A percentile compares a stretch with the other conserved stretches of the same genome.
These are phyloP conservation scores for Backusella luteola DNA, from an alignment of 192 early-diverging fungal species.

Conservation along the genomic window DNA sequence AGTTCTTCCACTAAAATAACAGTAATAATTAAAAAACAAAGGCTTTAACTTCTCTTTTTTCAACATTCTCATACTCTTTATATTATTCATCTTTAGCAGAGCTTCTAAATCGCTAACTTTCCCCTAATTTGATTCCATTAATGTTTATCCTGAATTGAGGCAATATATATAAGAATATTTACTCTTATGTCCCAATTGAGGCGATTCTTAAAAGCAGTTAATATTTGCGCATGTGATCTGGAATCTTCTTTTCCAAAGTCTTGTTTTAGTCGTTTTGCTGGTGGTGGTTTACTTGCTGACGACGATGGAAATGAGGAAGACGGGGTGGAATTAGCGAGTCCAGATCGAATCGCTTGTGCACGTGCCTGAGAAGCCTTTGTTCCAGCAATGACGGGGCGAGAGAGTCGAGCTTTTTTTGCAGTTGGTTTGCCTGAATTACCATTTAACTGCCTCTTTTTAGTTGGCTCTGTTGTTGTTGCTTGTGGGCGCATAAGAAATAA, in stretches of 20 bases:
- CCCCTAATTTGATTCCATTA: neutral
- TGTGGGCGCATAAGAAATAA: neutral
- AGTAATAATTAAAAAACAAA: neutral
- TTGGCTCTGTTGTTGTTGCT: neutral
- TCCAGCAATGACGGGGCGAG: neutral
- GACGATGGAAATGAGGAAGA: neutral
- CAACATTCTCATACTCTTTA: neutral
- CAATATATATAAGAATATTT: neutral
- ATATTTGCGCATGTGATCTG: neutral
- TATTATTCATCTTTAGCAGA: neutral
- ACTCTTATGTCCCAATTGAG: slow-evolving; percentile 6
- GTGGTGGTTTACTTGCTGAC: neutral
- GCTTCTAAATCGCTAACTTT: neutral
- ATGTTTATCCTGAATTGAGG: neutral
- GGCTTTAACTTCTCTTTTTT: neutral
- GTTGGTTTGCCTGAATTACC: neutral
- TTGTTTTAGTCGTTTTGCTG: neutral
- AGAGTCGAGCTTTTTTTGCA: neutral
- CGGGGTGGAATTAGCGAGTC: neutral
- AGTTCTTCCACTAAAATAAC: neutral
- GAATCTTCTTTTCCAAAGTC: neutral
- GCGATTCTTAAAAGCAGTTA: slow-evolving; percentile 2
- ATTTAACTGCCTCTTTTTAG: neutral
- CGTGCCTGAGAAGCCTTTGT: slow-evolving; percentile 16
- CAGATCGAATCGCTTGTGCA: neutral